Conservation (phyloP, 345 rosid species). For the Cardiospermum halicacabum region DNA sequence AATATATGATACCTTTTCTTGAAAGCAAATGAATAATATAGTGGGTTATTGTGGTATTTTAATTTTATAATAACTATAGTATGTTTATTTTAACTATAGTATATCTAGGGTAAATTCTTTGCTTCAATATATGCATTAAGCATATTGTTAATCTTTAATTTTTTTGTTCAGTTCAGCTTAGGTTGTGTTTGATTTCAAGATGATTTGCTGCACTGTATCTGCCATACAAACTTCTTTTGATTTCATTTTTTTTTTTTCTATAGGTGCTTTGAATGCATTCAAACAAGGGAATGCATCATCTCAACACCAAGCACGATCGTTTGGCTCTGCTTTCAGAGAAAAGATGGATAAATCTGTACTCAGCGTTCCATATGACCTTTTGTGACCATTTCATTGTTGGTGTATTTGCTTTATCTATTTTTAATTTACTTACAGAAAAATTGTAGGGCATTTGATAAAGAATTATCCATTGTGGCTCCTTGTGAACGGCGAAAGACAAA, state of each 20-base stretch:
- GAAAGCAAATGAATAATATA: not conserved
- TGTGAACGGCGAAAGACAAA: constrained; percentile 27
- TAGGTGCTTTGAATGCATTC: constrained; percentile 41
- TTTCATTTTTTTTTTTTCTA: constrained; percentile 17
- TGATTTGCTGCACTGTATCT: not conserved
- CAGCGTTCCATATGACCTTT: constrained; percentile 8
- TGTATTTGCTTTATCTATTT: constrained; percentile 9
- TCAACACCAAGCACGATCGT: constrained; percentile 35
- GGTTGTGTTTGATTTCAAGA: not conserved
- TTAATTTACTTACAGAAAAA: constrained; percentile 38
- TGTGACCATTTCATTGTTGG: constrained; percentile 7
- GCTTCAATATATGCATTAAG: not conserved
- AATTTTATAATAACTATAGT: no score
- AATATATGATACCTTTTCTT: not conserved
- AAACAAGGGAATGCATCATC: constrained; percentile 27
- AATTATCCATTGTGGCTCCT: constrained; percentile 25
- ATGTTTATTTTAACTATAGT: not conserved
- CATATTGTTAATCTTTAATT: not conserved
- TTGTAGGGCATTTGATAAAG: constrained; percentile 38
- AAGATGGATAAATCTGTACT: constrained; percentile 51
- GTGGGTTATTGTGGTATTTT: not conserved
- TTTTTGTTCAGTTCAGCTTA: not conserved
- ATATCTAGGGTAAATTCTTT: not conserved
- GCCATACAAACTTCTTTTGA: constrained; percentile 9
- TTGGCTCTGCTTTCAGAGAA: constrained; percentile 33